Evolutionary conservation across 805 yeast species (phyloP).

Genomic region (Zygosaccharomyces siamensis): DNA sequence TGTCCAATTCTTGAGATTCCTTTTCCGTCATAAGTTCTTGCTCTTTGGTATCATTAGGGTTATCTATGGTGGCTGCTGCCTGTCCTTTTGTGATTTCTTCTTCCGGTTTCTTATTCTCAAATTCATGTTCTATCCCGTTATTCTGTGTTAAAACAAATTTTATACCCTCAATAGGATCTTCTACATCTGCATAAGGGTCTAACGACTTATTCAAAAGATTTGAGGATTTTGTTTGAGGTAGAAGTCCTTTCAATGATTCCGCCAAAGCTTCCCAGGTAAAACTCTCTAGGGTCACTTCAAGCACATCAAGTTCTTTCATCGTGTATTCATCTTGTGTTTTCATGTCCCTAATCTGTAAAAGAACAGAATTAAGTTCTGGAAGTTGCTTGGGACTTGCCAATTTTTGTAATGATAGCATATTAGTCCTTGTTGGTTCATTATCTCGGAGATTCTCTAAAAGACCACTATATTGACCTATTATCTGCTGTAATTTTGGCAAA

Average conservation of each 20-base stretch:
- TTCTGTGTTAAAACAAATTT: conserved; percentile 29
- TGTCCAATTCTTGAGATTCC: conserved; percentile 13
- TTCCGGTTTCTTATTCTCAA: conserved; percentile 4
- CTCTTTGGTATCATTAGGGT: conserved; percentile 11
- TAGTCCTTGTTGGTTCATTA: conserved; percentile 1
- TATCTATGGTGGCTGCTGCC: background rate
- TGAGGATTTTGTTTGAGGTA: conserved; percentile 39
- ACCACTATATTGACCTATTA: conserved; percentile 15
- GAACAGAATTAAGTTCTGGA: conserved; percentile 25
- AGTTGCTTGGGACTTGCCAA: conserved; percentile 26
- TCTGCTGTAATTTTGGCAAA: conserved; percentile 28
- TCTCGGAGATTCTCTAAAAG: conserved; percentile 20
- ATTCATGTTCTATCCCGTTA: background rate
- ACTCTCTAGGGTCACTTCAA: conserved; percentile 21
- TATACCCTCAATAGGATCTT: conserved; percentile 45
- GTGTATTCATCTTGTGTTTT: conserved; percentile 36
- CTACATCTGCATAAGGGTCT: conserved; percentile 51
- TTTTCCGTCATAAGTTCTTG: conserved; percentile 17
- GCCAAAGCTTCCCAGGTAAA: conserved; percentile 31
- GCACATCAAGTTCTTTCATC: conserved; percentile 34
- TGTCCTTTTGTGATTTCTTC: conserved; percentile 19
- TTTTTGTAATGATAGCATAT: background rate
- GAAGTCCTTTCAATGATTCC: conserved; percentile 21
- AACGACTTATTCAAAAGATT: conserved; percentile 35
- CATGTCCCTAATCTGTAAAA: conserved; percentile 34